A percentile compares a stretch with the other conserved stretches of the same genome.
These are phyloP conservation scores for Diplodia scrobiculata DNA, from an alignment of 2,329 filamentous ascomycete species.

Conservation along the genomic window DNA sequence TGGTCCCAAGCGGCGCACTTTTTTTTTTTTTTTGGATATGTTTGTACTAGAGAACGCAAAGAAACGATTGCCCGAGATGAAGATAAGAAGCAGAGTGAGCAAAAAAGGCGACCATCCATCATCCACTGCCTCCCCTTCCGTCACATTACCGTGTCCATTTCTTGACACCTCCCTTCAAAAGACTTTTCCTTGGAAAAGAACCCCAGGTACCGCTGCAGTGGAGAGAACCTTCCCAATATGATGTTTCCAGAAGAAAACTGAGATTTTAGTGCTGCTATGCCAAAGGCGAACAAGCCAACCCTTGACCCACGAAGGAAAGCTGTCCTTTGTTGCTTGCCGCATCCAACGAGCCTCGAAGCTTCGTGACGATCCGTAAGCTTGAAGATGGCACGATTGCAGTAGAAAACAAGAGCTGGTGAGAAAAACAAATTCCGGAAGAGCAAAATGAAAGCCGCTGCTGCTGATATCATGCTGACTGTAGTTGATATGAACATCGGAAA, in stretches of 20 bases:
- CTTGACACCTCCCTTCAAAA: not conserved
- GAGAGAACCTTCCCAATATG: not conserved
- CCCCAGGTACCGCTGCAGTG: not conserved
- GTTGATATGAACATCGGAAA: constrained; percentile 24
- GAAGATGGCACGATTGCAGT: constrained; percentile 26
- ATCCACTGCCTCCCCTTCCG: constrained; percentile 14
- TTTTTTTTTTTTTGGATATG: constrained; percentile 4
- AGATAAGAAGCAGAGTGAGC: constrained; percentile 22
- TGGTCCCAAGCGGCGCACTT: not conserved
- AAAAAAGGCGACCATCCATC: constrained; percentile 13
- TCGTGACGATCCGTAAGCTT: constrained; percentile 17
- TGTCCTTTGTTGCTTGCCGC: constrained; percentile 19
- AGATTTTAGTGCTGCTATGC: constrained; percentile 26
- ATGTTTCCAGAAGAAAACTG: constrained; percentile 28
- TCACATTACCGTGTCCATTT: constrained; percentile 29
- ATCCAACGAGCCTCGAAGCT: constrained; percentile 23
- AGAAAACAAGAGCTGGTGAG: constrained; percentile 23
- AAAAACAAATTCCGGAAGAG: constrained; percentile 14
- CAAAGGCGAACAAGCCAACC: constrained; percentile 24
- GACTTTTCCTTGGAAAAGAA: not conserved
- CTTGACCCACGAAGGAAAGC: constrained; percentile 1
- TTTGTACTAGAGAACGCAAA: not conserved
- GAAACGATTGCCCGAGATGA: constrained; percentile 9
- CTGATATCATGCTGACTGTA: constrained; percentile 25
- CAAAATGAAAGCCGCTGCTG: constrained; percentile 23